A percentile compares a stretch with the other conserved stretches of the same genome.
These are phyloP conservation scores for Eucalyptus erythrocorys DNA, from an alignment of 345 rosid species.

Conservation along the genomic window DNA sequence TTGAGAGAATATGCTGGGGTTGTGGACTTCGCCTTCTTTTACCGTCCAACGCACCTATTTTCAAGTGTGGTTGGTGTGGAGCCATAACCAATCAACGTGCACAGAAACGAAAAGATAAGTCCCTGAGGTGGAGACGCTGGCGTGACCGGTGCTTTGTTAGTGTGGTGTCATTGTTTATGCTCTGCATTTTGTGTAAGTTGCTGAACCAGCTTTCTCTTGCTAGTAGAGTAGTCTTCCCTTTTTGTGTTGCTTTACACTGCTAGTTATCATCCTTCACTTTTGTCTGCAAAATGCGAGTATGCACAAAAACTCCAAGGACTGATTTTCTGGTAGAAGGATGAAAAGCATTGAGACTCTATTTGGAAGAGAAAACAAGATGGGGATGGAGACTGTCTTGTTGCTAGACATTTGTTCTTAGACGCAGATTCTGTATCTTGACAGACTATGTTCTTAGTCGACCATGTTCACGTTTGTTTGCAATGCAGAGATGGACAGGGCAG, in stretches of 20 bases:
- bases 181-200: slow-evolving; percentile 64
- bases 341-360: not conserved
- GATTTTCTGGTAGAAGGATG: not conserved
- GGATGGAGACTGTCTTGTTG: not conserved
- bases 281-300: not conserved
- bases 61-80: slow-evolving; percentile 98
- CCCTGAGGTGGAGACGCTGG: slow-evolving; percentile 55
- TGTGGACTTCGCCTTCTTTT: slow-evolving; percentile 76
- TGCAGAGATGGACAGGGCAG: not conserved
- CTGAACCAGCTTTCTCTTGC: not conserved
- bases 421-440: not conserved
- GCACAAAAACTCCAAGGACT: not conserved
- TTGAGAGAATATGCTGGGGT: slow-evolving; percentile 83
- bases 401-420: not conserved
- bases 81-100: slow-evolving; percentile 61
- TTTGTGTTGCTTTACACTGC: not conserved
- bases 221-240: not conserved
- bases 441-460: not conserved
- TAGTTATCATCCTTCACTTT: not conserved
- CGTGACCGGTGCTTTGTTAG: slow-evolving; percentile 78
- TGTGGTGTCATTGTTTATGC: slow-evolving; percentile 52
- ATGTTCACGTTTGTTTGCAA: not conserved
- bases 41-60: slow-evolving; percentile 50
- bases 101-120: slow-evolving; percentile 30
- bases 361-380: not conserved